These are phyloP conservation scores for Colletotrichum noveboracense DNA, from an alignment of 2,329 filamentous ascomycete species.

Conservation along the genomic window DNA sequence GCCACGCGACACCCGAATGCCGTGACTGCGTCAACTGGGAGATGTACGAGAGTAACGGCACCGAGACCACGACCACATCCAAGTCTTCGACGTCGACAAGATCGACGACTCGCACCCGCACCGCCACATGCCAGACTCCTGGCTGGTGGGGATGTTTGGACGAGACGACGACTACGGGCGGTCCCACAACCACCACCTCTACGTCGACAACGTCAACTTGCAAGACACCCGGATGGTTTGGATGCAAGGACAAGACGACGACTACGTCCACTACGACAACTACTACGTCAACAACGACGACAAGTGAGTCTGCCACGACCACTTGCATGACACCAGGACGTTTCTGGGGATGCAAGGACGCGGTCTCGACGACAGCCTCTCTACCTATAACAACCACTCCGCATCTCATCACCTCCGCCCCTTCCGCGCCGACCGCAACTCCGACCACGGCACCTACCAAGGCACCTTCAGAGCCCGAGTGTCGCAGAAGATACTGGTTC, in stretches of 20 bases:
- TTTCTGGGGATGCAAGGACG: constrained; percentile 61
- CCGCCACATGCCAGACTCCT: constrained; percentile 87
- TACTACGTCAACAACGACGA: constrained; percentile 28
- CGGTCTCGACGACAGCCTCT: constrained; percentile 31
- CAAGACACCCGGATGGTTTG: constrained; percentile 70
- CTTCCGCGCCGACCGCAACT: constrained; percentile 35
- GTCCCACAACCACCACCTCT: constrained; percentile 46
- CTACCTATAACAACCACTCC: constrained; percentile 21
- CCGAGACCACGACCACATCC: constrained; percentile 72
- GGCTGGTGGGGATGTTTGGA: constrained; percentile 90
- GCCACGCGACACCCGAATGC: constrained; percentile 78
- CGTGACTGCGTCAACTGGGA: constrained; percentile 94
- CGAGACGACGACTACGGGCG: constrained; percentile 58
- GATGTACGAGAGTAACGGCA: constrained; percentile 91
- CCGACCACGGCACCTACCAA: constrained; percentile 29
- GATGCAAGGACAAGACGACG: constrained; percentile 61
- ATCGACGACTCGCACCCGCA: constrained; percentile 69
- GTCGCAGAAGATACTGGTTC: constrained; percentile 44
- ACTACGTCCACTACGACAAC: constrained; percentile 30
- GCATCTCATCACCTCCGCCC: constrained; percentile 33
- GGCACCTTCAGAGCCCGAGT: constrained; percentile 32
- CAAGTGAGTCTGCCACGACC: constrained; percentile 28
- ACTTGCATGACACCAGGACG: constrained; percentile 58
- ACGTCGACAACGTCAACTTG: constrained; percentile 61
- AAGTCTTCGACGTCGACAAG: constrained; percentile 58